phyloP scores from a whole-genome alignment of 805 yeast species.

The Saccharomycopsis fodiens region DNA sequence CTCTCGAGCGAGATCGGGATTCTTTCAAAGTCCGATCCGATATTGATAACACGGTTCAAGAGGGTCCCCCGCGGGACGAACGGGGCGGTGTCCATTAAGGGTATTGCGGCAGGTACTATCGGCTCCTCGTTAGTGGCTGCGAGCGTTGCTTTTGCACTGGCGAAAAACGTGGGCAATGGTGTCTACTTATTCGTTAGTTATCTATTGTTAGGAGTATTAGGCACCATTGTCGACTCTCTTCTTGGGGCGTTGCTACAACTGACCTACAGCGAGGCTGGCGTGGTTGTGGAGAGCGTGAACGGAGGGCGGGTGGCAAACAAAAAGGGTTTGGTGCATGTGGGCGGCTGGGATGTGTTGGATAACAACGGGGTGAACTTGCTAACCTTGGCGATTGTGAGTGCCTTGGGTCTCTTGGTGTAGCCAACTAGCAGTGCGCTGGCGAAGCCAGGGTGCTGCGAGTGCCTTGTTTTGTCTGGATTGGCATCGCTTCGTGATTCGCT shows the following conservation, averaged over 20 bases:
- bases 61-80: slow-evolving; percentile 40
- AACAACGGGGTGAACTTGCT: slow-evolving; percentile 34
- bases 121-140: slow-evolving; percentile 32
- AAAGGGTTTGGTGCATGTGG: slow-evolving; percentile 22
- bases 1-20: slow-evolving; percentile 43
- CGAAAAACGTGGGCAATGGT: slow-evolving; percentile 8
- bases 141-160: slow-evolving; percentile 14
- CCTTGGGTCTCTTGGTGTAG: not conserved
- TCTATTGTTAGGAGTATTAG: slow-evolving; percentile 30
- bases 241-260: slow-evolving; percentile 35
- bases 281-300: slow-evolving; percentile 26
- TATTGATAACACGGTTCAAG: slow-evolving; percentile 33
- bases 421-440: too few species aligned
- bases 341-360: slow-evolving; percentile 32
- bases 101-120: slow-evolving; percentile 29
- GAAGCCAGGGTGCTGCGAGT: too few species aligned
- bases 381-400: slow-evolving; percentile 27
- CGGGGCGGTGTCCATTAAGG: slow-evolving; percentile 36
- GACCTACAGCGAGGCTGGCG: slow-evolving; percentile 29
- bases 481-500: too few species aligned
- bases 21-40: slow-evolving; percentile 30
- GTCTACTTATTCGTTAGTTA: slow-evolving; percentile 19
- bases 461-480: too few species aligned
- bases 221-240: slow-evolving; percentile 34
- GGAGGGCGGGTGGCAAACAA: slow-evolving; percentile 28